Percentiles rank a stretch among this genome's conserved stretches.
phyloP scores from a whole-genome alignment of 768 basidiomycete species.

The Tulasnella sp. region DNA sequence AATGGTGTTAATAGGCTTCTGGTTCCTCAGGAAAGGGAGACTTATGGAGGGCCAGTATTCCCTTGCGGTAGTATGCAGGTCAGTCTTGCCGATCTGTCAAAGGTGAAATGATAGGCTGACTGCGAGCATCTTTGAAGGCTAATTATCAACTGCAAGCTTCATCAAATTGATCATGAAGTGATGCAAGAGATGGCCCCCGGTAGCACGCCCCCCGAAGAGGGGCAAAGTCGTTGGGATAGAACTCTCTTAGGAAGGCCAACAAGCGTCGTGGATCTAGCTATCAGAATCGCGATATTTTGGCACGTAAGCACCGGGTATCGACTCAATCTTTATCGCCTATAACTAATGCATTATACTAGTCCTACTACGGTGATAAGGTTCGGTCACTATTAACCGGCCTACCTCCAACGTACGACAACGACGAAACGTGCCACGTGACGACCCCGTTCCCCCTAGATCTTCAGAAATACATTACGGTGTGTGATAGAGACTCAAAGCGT shows the following conservation, averaged over 20 bases:
- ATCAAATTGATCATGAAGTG: slow-evolving; percentile 2
- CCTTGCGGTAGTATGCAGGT: not conserved
- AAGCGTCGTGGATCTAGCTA: not conserved
- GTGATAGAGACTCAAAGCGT: not conserved
- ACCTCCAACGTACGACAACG: not conserved
- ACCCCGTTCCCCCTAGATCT: slow-evolving; percentile 24
- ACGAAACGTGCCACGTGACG: not conserved
- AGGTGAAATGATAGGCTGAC: not conserved
- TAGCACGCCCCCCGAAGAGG: not conserved
- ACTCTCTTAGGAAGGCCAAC: slow-evolving; percentile 15
- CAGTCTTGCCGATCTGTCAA: not conserved
- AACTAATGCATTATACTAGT: not conserved
- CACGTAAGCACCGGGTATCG: not conserved
- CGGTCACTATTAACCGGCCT: not conserved
- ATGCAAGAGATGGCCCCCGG: slow-evolving; percentile 6
- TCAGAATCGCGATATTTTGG: slow-evolving; percentile 18
- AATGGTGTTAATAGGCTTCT: slow-evolving; percentile 17
- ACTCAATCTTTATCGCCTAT: not conserved
- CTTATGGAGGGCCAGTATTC: slow-evolving; percentile 23
- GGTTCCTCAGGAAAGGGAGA: slow-evolving; percentile 20
- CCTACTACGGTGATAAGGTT: slow-evolving; percentile 15
- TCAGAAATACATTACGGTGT: slow-evolving; percentile 26
- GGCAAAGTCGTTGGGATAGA: not conserved
- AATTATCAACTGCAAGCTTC: slow-evolving; percentile 19
- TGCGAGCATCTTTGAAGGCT: not conserved